Percentiles rank a stretch among this genome's conserved stretches.
Evolutionary conservation across 2,329 filamentous ascomycete genomes (phyloP).

Genomic region (Cordyceps javanica): DNA sequence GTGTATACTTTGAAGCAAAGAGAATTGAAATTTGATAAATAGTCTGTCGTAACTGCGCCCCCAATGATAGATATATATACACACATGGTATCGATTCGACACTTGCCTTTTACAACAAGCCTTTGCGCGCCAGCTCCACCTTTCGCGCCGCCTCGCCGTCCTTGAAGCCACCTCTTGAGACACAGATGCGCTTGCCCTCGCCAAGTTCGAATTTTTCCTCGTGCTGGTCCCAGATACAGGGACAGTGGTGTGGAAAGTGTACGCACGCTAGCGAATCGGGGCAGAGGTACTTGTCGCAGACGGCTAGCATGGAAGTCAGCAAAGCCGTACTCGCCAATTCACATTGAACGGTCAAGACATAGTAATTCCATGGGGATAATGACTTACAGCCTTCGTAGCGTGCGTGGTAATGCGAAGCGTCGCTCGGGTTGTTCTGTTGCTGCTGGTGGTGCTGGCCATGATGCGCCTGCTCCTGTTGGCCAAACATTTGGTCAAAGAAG

Average conservation of each 20-base stretch:
- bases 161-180: constrained; percentile 70
- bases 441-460: constrained; percentile 41
- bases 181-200: constrained; percentile 67
- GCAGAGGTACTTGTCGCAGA: constrained; percentile 90
- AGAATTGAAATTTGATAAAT: constrained; percentile 3
- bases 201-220: constrained; percentile 73
- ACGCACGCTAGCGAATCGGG: constrained; percentile 93
- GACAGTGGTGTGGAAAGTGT: constrained; percentile 94
- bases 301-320: constrained; percentile 42
- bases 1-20: not conserved
- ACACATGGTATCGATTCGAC: not conserved
- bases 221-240: constrained; percentile 71
- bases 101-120: constrained; percentile 50
- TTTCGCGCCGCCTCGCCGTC: constrained; percentile 66
- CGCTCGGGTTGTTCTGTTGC: constrained; percentile 76
- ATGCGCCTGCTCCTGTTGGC: constrained; percentile 46
- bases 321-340: not conserved
- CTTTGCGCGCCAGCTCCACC: constrained; percentile 74
- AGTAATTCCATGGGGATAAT: not conserved
- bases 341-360: not conserved
- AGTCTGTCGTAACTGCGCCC: not conserved
- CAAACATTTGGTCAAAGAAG: constrained; percentile 98
- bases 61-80: not conserved
- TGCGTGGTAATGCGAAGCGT: constrained; percentile 71
- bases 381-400: constrained; percentile 60